Evolutionary conservation across 495 filamentous ascomycete genomes (phyloP), one percentile per base, ranked within the genome.

Genomic region (Penicillium coffeae): DNA sequence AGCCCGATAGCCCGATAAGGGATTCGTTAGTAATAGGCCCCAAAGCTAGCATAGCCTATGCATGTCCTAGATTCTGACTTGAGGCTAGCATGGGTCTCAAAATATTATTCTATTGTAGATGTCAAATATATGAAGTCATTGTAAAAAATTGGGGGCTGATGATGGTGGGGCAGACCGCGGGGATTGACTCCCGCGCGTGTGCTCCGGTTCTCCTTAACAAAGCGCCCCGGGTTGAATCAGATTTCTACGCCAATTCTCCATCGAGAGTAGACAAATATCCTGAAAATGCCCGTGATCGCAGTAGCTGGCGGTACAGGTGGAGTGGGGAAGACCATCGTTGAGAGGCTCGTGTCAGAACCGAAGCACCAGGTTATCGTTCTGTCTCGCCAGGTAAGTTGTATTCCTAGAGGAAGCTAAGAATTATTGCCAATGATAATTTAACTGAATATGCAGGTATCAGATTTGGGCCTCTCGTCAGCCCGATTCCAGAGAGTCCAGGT

Each of bases 281-380:
- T n/a, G 0, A 38, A 8, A 1, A 54, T 79, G 78, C 47, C 63
- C 2, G 54, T 70, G 8, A 59, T 82, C 43, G 77, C 76, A 12
- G 69, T 82, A 21, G 76, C 79, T 27, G 79, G 79, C 18, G 78
- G 79, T 7, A 76, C 74, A 21, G 76, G 76, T 8, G 68, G 64
- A 19, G 57, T 82, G 14, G 79, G 79, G 6, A 70, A 68, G 39
- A 72, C 75, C 12, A 62, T 82, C 38, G 70, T 81, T 18, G 76
- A 79, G 9, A 70, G 50, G 33, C 42, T 81, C 30, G 13, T 61
- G 0, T 51, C 68, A 9, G 55, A 64, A 4, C 37, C 62, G 3
- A 70, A 70, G 44, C 66, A 77, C 46, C 35, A 71, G 16, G 62
- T 79, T 10, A 59, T 73, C 13, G 58, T 80, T 13, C 45, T 81